Conservation (phyloP, 352 stramenopile genomes). For the Phytopythium oedochilum region DNA sequence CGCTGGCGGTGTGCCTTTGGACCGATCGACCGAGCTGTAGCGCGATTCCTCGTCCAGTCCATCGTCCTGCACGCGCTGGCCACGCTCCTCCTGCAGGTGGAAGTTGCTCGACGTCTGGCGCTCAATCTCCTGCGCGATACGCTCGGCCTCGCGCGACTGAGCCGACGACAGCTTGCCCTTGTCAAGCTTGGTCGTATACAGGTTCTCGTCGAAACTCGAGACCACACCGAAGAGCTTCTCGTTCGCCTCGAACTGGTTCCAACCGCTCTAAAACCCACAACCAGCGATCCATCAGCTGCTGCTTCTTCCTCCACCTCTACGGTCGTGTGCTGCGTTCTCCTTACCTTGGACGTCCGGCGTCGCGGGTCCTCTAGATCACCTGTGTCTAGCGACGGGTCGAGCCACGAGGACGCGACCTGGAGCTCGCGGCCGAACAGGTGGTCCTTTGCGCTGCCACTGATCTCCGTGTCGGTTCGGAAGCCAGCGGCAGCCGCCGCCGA, state of each 20-base stretch:
- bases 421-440: constrained; percentile 69
- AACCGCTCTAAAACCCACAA: constrained; percentile 37
- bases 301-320: neutral
- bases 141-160: constrained; percentile 88
- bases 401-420: constrained; percentile 67
- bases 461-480: constrained; percentile 90
- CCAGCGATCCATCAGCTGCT: neutral
- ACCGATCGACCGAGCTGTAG: constrained; percentile 92
- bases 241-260: constrained; percentile 98
- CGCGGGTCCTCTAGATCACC: constrained; percentile 59
- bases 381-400: constrained; percentile 76
- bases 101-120: constrained; percentile 88
- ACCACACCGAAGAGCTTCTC: constrained; percentile 95
- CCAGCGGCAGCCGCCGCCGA: constrained; percentile 15
- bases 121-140: constrained; percentile 95
- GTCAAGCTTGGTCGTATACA: constrained; percentile 98
- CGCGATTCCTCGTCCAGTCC: constrained; percentile 94
- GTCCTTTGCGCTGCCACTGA: constrained; percentile 68
- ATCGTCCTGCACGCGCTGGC: constrained; percentile 63
- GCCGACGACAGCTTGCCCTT: constrained; percentile 88
- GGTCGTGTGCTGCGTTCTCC: neutral
- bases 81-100: constrained; percentile 94
- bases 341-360: constrained; percentile 39
- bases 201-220: constrained; percentile 95
- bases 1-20: constrained; percentile 11